phyloP scores from a whole-genome alignment of 257 asterid species.

The Solanum pennellii region DNA sequence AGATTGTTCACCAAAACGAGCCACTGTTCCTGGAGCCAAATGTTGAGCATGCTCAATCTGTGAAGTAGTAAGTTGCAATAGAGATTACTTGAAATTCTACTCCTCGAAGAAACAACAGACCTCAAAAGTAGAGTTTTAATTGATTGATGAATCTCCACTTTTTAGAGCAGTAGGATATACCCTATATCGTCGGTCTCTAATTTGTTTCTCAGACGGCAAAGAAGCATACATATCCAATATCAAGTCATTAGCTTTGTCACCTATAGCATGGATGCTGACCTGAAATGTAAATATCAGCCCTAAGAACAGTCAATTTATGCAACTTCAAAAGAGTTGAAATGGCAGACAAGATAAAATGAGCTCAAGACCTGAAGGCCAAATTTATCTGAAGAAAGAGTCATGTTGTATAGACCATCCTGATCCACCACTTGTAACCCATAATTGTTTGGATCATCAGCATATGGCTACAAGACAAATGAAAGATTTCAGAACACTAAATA shows the following conservation, averaged over 20 bases:
- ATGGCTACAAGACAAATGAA: conserved; percentile 45
- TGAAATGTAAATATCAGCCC: conserved; percentile 11
- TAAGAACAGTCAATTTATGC: background rate
- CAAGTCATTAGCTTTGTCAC: conserved; percentile 79
- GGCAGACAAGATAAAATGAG: background rate
- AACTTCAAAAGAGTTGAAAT: background rate
- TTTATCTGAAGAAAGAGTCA: conserved; percentile 68
- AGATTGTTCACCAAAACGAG: conserved; percentile 65
- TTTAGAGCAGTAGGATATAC: conserved; percentile 26
- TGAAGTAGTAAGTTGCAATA: conserved; percentile 10
- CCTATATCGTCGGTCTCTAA: conserved; percentile 73
- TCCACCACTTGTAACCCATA: conserved; percentile 69
- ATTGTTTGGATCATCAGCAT: conserved; percentile 63
- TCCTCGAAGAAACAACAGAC: background rate
- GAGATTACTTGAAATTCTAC: conserved; percentile 1
- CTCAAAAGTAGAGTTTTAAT: conserved; percentile 3
- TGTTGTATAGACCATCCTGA: conserved; percentile 39
- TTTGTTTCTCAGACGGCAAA: conserved; percentile 54
- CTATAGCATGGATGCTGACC: conserved; percentile 96
- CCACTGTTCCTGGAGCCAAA: conserved; percentile 58
- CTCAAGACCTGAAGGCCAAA: conserved; percentile 76
- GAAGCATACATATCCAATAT: conserved; percentile 75
- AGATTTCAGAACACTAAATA: background rate
- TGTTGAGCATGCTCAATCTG: conserved; percentile 99
- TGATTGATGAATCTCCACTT: conserved; percentile 1